Evolutionary conservation across 164 flowering plant genomes (phyloP), one percentile per base, ranked within the genome.

Genomic region (Liquidambar formosana): DNA sequence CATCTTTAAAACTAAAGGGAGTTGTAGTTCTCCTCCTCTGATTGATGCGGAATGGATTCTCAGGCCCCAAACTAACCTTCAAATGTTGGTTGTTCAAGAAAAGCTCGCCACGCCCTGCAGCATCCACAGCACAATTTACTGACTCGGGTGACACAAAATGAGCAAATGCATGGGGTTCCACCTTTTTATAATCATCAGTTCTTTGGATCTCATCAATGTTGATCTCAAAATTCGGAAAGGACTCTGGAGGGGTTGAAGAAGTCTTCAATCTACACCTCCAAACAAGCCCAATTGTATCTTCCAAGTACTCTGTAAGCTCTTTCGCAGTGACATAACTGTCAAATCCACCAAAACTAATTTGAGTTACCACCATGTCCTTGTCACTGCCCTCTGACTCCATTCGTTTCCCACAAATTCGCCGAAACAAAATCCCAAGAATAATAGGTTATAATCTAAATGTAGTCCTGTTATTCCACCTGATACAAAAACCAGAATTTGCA

Each of bases 81-180:
- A 92, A 68, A 16, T 74, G 73, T 16, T 80, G 75, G 15, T 70
- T 63, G 1, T 74, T 70, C 18, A 87, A 65, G 5, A 84, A 13
- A 13, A 96, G 89, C 53, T 81, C 83, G 52, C 76, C 46, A 11
- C 79, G 75, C 11, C 84, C 88, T 0, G 86, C 81, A 56, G 83
- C 85, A 41, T 88, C 75, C 61, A 80, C 16, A 23, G 89, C 95
- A 38, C 41, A 58, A 10, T 49, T 54, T 47, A 79, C 85, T 5
- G 87, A 74, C 22, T 72, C 77, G 51, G 96, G 81, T 10, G 69
- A 38, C 11, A 80, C 91, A 79, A 96, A 96, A 80, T 93, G 98
- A 49, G 92, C 90, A 68, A 93, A 96, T 0, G 99, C 98, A 77
- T 96, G 99, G 5, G 98, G 97, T 65, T 74, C 83, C 38, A 93